These are phyloP conservation scores for Corylus americana DNA, from an alignment of 306 rosid genomes.

Conservation along the genomic window DNA sequence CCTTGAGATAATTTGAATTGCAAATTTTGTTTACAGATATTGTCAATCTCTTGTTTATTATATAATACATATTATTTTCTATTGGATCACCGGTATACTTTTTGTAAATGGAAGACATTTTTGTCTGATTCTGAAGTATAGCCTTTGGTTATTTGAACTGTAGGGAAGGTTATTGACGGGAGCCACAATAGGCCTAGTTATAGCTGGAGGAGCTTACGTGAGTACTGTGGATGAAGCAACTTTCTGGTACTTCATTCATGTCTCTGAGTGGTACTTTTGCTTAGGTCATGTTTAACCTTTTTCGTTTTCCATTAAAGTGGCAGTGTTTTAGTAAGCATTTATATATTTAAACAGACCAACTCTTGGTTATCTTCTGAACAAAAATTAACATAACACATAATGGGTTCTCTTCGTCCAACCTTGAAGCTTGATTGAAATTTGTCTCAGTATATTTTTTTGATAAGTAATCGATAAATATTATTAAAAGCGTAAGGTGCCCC, in stretches of 20 bases:
- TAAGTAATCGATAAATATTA: too few species aligned
- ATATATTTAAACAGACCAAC: background rate
- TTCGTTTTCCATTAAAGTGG: slow-evolving; percentile 4
- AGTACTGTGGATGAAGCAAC: slow-evolving; percentile 99
- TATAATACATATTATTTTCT: background rate
- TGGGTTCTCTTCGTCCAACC: background rate
- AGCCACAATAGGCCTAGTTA: slow-evolving; percentile 74
- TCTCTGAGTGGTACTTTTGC: slow-evolving; percentile 30
- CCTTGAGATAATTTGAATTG: background rate
- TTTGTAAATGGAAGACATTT: background rate
- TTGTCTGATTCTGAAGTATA: slow-evolving; percentile 24
- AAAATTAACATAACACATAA: background rate
- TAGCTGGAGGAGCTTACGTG: slow-evolving; percentile 96
- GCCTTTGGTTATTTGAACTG: slow-evolving; percentile 34
- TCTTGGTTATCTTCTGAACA: background rate
- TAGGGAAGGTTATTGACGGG: slow-evolving; percentile 86
- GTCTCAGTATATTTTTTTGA: background rate
- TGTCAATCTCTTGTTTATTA: background rate
- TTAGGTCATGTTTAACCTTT: slow-evolving; percentile 15
- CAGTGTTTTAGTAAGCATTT: background rate
- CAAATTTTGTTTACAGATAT: background rate
- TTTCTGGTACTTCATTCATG: slow-evolving; percentile 78
- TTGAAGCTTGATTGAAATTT: background rate
- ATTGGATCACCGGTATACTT: background rate
- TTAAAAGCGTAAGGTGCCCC: too few species aligned